Evolutionary conservation across 805 yeast genomes (phyloP), one percentile per base, ranked within the genome.

Genomic region (Tanozyma kutaoensis): DNA sequence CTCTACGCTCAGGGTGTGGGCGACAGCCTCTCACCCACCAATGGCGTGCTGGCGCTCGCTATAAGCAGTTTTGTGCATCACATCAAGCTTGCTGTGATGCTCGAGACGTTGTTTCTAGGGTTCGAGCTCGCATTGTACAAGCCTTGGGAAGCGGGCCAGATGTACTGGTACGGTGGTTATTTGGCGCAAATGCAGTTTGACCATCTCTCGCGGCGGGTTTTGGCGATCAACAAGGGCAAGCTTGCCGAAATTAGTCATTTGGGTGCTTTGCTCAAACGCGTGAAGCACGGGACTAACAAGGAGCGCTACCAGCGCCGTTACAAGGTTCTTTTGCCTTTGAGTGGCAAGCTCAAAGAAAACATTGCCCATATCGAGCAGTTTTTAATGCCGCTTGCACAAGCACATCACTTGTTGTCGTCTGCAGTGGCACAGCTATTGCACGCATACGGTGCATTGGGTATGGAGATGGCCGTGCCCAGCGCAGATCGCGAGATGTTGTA

Each of bases 51-150:
- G 1, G 67, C 75, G 1, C 54, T 81, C 43, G 82, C 88, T 2
- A 47, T 81, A 17, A 65, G 88, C 7, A 69, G 82, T 1, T 84
- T 73, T 70, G 60, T 77, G 1, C 79, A 70, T 44, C 62, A 57
- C 36, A 61, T 66, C 35, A 88, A 88, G 47, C 49, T 85, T 23
- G 60, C 59, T 20, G 54, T 69, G 19, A 88, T 88, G 94, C 39
- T 70, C 11, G 77, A 79, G 43, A 70, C 75, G n/a, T 66, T 71
- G 1, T 48, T 82, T 17, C 66, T 72, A 31, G 91, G 94, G 2
- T 69, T 84, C 37, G 88, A 79, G 38, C 59, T 80, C 22, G 80
- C 80, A 14, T 48, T 84, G 10, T 81, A 78, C 46, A 71, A 72
- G 37, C 63, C 66, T 9, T 76, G 77, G 62, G 97, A 88, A 46